Percentiles rank a stretch among this genome's conserved stretches.
phyloP scores from a whole-genome alignment of 306 rosid genomes.

The Cucumis sativus region Cucumber_9930_V3 NC_026659.2:28588001-28588500 shows the following conservation, averaged over 20 bases:
- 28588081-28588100: slow-evolving; percentile 46
- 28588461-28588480: slow-evolving; percentile 56
- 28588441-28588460: slow-evolving; percentile 63
- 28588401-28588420: slow-evolving; percentile 52
- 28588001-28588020: slow-evolving; percentile 56
- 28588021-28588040: slow-evolving; percentile 21
- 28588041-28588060: slow-evolving; percentile 25
- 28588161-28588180: slow-evolving; percentile 49
- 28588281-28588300: slow-evolving; percentile 31
- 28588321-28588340: slow-evolving; percentile 47
- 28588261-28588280: slow-evolving; percentile 59
- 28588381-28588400: slow-evolving; percentile 75
- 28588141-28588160: slow-evolving; percentile 44
- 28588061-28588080: slow-evolving; percentile 34
- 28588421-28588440: slow-evolving; percentile 57
- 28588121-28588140: slow-evolving; percentile 49
- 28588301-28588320: slow-evolving; percentile 35
- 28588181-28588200: slow-evolving; percentile 40
- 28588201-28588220: slow-evolving; percentile 77
- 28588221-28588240: slow-evolving; percentile 50
- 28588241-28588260: slow-evolving; percentile 26
- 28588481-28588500: slow-evolving; percentile 46
- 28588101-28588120: slow-evolving; percentile 61
- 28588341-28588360: slow-evolving; percentile 57
- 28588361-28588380: slow-evolving; percentile 65